Base-by-base conservation (phyloP, 148 eudicot species). In the Chenopodium suecicum region DNA sequence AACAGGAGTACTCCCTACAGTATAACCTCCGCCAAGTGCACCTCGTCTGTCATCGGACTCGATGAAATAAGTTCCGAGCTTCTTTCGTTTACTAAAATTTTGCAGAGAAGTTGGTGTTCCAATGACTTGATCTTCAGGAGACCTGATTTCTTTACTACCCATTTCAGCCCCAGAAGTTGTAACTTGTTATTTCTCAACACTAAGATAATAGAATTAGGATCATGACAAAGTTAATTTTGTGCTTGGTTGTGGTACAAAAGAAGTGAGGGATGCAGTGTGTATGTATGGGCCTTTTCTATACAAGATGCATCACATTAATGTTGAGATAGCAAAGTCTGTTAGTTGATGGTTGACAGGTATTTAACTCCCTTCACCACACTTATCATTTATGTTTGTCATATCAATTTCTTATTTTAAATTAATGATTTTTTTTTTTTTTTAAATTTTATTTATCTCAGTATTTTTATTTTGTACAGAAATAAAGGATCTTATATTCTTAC, bases 31-130 rank as follows among this genome's bases (percentile, higher is more conserved):
- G 10, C 92, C 92, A 23, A 94, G 81, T 10, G 97, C 90, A 9
- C 91, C 84, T 72, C 90, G 67, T 79, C 90, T 85, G 74, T 90
- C 92, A 79, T 94, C 98, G 0, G 98, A 94, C 77, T 94, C 98
- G 14, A 91, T 69, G 84, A 91, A 92, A 70, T 91, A 89, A 13
- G 83, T 56, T 17, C 91, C 91, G 1, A 92, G 89, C 79, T 85
- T 90, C 88, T 91, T 91, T 34, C 92, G 32, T 31, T 31, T 90
- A 72, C 78, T 80, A 4, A 68, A 47, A 78, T 14, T 66, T 13
- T 20, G 31, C 37, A 41, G 79, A 52, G 74, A 60, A 9, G 70
- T 60, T 17, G 54, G 19, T 0, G 82, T 63, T 41, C 78, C 76
- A 4, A 52, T n/a, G 9, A 68, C 65, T 31, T 32, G 78, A 41